These are phyloP conservation scores for Zarea fungicola DNA, from an alignment of 2,329 filamentous ascomycete genomes.

Conservation along the genomic window DNA sequence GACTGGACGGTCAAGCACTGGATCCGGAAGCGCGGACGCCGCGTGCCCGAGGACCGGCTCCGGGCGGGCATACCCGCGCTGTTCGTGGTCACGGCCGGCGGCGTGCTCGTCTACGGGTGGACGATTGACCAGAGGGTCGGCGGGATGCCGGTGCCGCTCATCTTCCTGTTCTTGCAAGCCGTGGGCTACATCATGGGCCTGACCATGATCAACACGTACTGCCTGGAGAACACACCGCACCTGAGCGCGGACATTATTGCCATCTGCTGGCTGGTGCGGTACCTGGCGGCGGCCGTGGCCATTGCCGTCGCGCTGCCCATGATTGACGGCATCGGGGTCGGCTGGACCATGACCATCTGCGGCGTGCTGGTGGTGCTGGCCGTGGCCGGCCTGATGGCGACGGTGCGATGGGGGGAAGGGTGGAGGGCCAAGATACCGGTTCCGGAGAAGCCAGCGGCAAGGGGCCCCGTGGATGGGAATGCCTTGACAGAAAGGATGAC, in stretches of 20 bases:
- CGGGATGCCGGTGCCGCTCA: constrained; percentile 56
- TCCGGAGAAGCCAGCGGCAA: neutral
- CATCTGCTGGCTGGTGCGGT: constrained; percentile 74
- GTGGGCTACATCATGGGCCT: constrained; percentile 72
- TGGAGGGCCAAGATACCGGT: constrained; percentile 35
- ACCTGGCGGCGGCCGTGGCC: constrained; percentile 66
- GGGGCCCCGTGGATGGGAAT: neutral
- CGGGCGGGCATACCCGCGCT: constrained; percentile 54
- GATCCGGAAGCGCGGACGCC: constrained; percentile 54
- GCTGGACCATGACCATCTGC: constrained; percentile 71
- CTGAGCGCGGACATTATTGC: constrained; percentile 69
- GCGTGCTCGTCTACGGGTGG: constrained; percentile 60
- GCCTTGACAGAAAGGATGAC: neutral
- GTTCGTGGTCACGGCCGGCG: constrained; percentile 51
- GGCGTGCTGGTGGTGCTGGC: constrained; percentile 32
- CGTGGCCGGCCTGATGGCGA: constrained; percentile 30
- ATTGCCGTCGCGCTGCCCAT: constrained; percentile 70
- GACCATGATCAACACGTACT: constrained; percentile 73
- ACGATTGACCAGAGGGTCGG: constrained; percentile 44
- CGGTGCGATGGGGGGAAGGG: constrained; percentile 34
- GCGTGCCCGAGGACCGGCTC: constrained; percentile 64
- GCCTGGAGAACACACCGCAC: constrained; percentile 70
- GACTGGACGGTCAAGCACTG: constrained; percentile 62
- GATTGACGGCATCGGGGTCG: constrained; percentile 68
- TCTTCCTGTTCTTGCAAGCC: constrained; percentile 70